Evolutionary conservation across 163 green algal species (phyloP), one percentile per base, ranked within the genome.

Genomic region (Chloromonas sp.): DNA sequence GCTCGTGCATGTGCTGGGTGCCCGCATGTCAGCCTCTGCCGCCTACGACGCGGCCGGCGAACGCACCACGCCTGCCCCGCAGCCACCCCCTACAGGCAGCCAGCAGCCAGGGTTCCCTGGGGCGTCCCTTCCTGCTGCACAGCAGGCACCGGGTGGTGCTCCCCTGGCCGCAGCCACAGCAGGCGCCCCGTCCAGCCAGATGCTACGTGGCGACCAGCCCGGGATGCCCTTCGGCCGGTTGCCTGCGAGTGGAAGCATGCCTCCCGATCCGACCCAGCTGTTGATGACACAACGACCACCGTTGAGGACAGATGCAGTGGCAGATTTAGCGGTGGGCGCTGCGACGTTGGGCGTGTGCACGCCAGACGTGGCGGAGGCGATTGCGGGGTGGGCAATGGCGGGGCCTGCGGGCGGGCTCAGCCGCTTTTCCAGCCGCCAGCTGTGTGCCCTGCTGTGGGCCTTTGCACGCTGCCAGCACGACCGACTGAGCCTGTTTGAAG

Each of bases 371-470:
- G 81, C 61, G 13, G 81, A 84, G 14, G 62, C 81, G 2, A 70
- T 84, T 3, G 66, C 62, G 2, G 5, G 14, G 2, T 84, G 81
- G 81, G 81, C 58, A 1, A 3, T 84, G n/a, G 3, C 8, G 15
- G 57, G 71, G 81, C 62, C 62, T 14, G 81, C 14, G 1, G 61
- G 62, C 59, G 81, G 66, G 2, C 81, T 79, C 5, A 5, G 58
- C 2, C 14, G 81, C 36, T 84, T 70, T 57, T 70, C 15, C 36
- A 79, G 15, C 66, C 66, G 66, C 1, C 81, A 84, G 81, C 70
- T 84, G 1, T 78, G 57, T 57, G 62, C 36, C n/a, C 81, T 84
- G 81, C 81, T 84, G 66, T 84, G 81, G 81, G 81, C 81, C 14
- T 79, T 84, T 36, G 81, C 81, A 2, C 57, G 1, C 2, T 84